Evolutionary conservation across 140 eudicot species (phyloP).

Genomic region (Anethum foeniculum): DNA sequence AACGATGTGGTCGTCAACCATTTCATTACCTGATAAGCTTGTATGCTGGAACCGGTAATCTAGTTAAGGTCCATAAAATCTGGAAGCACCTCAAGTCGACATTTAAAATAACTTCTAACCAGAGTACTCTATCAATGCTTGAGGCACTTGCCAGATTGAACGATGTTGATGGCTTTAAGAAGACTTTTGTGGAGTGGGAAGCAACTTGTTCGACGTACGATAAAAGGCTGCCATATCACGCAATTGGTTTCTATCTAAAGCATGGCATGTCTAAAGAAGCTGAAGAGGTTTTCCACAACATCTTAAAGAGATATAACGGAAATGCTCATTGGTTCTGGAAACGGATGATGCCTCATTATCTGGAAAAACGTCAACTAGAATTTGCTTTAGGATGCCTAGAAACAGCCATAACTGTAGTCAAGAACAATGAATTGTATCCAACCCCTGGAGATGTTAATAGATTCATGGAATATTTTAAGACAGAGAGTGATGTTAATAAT

Average conservation of each 20-base stretch:
- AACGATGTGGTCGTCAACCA: conserved; percentile 32
- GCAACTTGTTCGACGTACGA: conserved; percentile 40
- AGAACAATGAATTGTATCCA: conserved; percentile 29
- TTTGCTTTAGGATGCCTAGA: conserved; percentile 45
- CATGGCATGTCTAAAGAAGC: conserved; percentile 60
- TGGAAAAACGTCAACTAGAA: conserved; percentile 27
- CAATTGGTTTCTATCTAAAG: conserved; percentile 35
- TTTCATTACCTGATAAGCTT: conserved; percentile 52
- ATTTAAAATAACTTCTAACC: conserved; percentile 30
- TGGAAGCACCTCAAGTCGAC: conserved; percentile 46
- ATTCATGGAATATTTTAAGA: conserved; percentile 35
- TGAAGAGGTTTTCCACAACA: conserved; percentile 30
- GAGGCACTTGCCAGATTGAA: conserved; percentile 47
- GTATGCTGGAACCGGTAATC: conserved; percentile 40
- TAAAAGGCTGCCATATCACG: conserved; percentile 39
- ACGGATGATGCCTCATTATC: conserved; percentile 27
- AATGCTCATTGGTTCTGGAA: conserved; percentile 33
- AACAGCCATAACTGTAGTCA: conserved; percentile 32
- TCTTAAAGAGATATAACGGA: conserved; percentile 30
- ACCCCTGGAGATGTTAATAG: conserved; percentile 16
- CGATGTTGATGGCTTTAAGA: conserved; percentile 42
- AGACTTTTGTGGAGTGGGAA: conserved; percentile 68
- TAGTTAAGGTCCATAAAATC: conserved; percentile 40
- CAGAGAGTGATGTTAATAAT: conserved; percentile 34
- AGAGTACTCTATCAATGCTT: conserved; percentile 47